Conservation (phyloP, 2,329 filamentous ascomycete species). For the Ophiostoma sp. region DNA sequence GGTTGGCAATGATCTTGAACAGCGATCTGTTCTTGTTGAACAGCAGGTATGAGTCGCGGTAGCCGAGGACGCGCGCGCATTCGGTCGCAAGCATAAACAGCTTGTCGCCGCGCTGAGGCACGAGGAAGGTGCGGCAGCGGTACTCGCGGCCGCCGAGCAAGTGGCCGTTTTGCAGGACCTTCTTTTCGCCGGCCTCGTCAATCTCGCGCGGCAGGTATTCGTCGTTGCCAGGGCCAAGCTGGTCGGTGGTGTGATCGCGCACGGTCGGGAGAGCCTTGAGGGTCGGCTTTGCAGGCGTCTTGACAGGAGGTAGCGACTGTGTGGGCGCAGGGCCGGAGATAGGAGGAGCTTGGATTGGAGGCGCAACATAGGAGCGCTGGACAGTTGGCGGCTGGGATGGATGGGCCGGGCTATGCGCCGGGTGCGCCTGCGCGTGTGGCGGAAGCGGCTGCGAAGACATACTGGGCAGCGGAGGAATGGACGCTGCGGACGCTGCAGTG, state of each 20-base stretch:
- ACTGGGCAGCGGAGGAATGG: conserved; percentile 16
- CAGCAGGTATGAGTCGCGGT: conserved; percentile 93
- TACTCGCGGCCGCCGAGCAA: conserved; percentile 80
- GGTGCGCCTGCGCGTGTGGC: conserved; percentile 19
- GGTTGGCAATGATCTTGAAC: conserved; percentile 95
- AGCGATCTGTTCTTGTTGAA: conserved; percentile 98
- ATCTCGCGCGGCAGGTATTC: conserved; percentile 93
- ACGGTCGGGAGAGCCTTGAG: conserved; percentile 94
- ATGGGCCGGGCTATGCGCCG: conserved; percentile 20
- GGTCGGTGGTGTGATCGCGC: conserved; percentile 93
- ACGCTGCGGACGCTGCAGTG: neutral
- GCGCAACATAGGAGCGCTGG: conserved; percentile 24
- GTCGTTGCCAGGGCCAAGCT: conserved; percentile 80
- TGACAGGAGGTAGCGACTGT: conserved; percentile 58
- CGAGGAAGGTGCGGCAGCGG: conserved; percentile 86
- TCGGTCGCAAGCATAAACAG: conserved; percentile 98
- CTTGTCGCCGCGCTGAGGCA: conserved; percentile 85
- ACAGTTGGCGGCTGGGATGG: conserved; percentile 6
- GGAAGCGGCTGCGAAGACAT: conserved; percentile 24
- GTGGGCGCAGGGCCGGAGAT: conserved; percentile 29
- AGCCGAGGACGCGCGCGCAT: conserved; percentile 87
- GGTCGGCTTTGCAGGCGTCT: conserved; percentile 73
- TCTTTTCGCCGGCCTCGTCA: conserved; percentile 89
- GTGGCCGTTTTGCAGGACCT: conserved; percentile 78
- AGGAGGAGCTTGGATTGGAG: neutral